Base-by-base conservation (phyloP, 2,329 filamentous ascomycete genomes). In the Ophiostoma triangulosporum region DNA sequence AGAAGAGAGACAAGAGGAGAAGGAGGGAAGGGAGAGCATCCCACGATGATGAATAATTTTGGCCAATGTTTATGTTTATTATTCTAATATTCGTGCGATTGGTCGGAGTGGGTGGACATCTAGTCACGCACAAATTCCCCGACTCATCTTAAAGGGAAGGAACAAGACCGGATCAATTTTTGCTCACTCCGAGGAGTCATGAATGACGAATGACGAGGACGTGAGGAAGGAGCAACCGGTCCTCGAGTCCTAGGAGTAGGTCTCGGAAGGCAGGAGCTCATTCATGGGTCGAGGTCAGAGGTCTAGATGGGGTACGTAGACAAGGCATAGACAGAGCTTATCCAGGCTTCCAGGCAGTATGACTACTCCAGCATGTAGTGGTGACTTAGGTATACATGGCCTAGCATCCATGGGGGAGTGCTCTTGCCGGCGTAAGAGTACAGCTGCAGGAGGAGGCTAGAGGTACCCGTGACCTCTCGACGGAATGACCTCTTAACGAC, bases 211-310 rank as follows among this genome's bases (percentile, higher is more conserved):
- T 40, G 35, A 43, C 20, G 38, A 43, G 20, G 15, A 27, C n/a
- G n/a, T 11, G 26, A 46, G 43, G 43, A 48, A 56, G 32, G 51
- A 48, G 50, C 46, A 17, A 46, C 43, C 43, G 43, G 43, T 12
- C 5, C 26, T 29, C 24, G 24, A 46, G 43, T 46, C 43, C 43
- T 46, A 8, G 15, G n/a, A 6, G 17, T 20, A 24, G 35, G 35
- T 26, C 20, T 17, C 6, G 20, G 11, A 24, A 14, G 38, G 38
- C 38, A 43, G 20, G 38, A 43, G 20, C 38, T 43, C 36, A 40
- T 20, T n/a, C n/a, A n/a, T n/a, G n/a, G n/a, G n/a, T n/a, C n/a
- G 36, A 17, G 36, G 36, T 40, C 17, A 12, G 17, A 11, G 20
- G 17, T 24, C 38, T 14, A 43, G 20, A 38, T 15, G 20, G 38